A percentile compares a stretch with the other conserved stretches of the same genome.
Evolutionary conservation across 257 asterid genomes (phyloP).

Genomic region (Salvia rosmarinus): DNA sequence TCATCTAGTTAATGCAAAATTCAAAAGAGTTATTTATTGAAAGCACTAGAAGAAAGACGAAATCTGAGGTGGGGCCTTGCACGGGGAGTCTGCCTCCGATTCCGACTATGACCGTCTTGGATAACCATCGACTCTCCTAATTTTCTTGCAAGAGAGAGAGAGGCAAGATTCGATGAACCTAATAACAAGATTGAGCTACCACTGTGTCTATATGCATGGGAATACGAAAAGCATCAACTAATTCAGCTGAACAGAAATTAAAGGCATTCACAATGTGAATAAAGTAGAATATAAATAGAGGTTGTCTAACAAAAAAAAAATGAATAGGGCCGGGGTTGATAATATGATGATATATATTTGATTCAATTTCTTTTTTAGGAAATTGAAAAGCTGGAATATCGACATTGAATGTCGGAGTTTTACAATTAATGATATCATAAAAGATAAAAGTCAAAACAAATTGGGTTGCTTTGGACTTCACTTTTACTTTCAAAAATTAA

Average conservation of each 20-base stretch:
- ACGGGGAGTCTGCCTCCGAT: neutral
- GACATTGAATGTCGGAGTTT: too few species aligned
- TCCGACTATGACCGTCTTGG: neutral
- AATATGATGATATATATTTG: too few species aligned
- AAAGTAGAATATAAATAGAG: too few species aligned
- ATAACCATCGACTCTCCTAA: neutral
- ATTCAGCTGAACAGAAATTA: neutral
- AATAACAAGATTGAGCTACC: neutral
- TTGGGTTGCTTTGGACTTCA: too few species aligned
- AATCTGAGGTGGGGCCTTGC: neutral
- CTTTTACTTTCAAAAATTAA: too few species aligned
- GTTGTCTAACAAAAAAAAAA: too few species aligned
- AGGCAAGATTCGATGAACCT: slow-evolving; percentile 13
- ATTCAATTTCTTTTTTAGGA: too few species aligned
- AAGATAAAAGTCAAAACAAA: too few species aligned
- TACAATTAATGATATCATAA: too few species aligned
- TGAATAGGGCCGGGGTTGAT: too few species aligned
- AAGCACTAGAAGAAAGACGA: neutral
- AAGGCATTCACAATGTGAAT: neutral
- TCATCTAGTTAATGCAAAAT: neutral
- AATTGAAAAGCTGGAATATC: too few species aligned
- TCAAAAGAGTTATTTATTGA: neutral
- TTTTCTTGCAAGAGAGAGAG: neutral
- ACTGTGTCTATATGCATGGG: neutral
- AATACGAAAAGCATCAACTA: neutral